Conservation (phyloP, 495 filamentous ascomycete species). For the Penicillium crystallinum region DNA sequence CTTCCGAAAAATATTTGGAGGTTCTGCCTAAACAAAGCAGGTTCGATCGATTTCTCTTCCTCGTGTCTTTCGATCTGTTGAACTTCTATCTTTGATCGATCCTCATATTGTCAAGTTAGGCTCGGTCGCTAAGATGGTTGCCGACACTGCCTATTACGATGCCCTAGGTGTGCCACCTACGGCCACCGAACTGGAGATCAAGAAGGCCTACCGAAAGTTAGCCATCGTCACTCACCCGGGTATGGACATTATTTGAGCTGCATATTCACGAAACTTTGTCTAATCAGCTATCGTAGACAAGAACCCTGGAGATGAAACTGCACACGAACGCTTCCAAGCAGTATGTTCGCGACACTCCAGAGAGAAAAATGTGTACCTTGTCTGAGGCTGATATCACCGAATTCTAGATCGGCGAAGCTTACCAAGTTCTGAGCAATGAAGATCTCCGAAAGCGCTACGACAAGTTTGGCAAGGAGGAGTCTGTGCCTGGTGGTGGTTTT, state of each 20-base stretch:
- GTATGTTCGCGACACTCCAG: constrained; percentile 34
- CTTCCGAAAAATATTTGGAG: constrained; percentile 2
- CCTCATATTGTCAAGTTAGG: background rate
- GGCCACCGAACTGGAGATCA: constrained; percentile 93
- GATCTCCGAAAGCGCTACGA: constrained; percentile 89
- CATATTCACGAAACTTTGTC: background rate
- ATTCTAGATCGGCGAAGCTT: constrained; percentile 82
- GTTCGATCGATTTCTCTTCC: background rate
- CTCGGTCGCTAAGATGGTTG: constrained; percentile 58
- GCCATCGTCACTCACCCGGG: constrained; percentile 77
- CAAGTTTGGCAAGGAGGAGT: constrained; percentile 90
- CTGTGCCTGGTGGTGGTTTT: constrained; percentile 83
- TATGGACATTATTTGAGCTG: constrained; percentile 17
- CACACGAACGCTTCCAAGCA: constrained; percentile 85
- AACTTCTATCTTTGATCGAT: background rate
- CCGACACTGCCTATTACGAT: constrained; percentile 87
- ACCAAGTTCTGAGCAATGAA: constrained; percentile 88
- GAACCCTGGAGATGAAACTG: constrained; percentile 95
- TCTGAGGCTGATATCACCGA: constrained; percentile 10
- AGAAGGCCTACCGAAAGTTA: constrained; percentile 97
- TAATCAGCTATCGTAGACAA: constrained; percentile 59
- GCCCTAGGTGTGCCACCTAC: constrained; percentile 79
- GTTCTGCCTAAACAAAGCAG: constrained; percentile 8
- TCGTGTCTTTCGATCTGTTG: background rate
- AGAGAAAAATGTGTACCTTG: background rate